phyloP scores from a whole-genome alignment of 495 filamentous ascomycete genomes.

The Penicillium egyptiacum region DNA sequence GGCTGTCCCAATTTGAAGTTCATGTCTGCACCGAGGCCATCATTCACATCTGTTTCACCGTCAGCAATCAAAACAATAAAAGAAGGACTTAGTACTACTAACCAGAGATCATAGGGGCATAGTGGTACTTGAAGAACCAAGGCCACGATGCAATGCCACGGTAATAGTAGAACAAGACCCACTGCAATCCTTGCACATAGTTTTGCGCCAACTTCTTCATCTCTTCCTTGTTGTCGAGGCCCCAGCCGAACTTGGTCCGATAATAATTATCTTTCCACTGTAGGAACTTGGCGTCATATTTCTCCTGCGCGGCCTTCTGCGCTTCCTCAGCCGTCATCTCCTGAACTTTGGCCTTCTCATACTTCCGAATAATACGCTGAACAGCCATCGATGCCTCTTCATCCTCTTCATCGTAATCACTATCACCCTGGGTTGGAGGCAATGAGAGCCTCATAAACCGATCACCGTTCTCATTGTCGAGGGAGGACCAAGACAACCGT shows the following conservation, averaged over 20 bases:
- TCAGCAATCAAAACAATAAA: constrained; percentile 13
- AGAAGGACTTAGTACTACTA: constrained; percentile 17
- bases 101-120: constrained; percentile 95
- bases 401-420: constrained; percentile 69
- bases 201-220: constrained; percentile 85
- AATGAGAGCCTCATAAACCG: constrained; percentile 76
- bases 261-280: constrained; percentile 96
- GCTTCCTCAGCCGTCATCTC: constrained; percentile 79
- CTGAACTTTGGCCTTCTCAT: constrained; percentile 83
- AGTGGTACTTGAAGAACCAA: constrained; percentile 97
- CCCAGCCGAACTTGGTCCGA: constrained; percentile 83
- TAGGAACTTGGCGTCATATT: constrained; percentile 83
- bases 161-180: constrained; percentile 99
- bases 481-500: constrained; percentile 76
- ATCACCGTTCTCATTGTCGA: constrained; percentile 74
- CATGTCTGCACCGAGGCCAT: constrained; percentile 81
- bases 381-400: constrained; percentile 85
- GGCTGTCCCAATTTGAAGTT: constrained; percentile 92
- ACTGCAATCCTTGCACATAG: constrained; percentile 96
- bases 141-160: constrained; percentile 96
- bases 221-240: constrained; percentile 77
- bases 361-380: constrained; percentile 78
- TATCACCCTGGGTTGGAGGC: constrained; percentile 50
- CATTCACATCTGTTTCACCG: constrained; percentile 65
- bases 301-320: constrained; percentile 69